Conservation (phyloP, 148 eudicot genomes). For the Silene conica region DNA sequence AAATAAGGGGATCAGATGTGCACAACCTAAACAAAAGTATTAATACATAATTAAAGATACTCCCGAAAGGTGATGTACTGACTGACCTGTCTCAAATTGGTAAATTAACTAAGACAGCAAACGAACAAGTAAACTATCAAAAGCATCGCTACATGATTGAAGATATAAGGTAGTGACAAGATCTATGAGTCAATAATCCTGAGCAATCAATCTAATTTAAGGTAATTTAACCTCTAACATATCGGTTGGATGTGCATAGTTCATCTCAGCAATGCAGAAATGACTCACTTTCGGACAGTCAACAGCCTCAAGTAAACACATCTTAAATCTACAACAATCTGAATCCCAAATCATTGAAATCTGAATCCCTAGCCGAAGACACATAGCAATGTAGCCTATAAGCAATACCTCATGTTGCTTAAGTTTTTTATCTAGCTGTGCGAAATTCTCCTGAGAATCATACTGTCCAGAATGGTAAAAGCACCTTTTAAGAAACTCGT, state of each 20-base stretch:
- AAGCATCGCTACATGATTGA: not conserved
- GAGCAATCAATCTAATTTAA: not conserved
- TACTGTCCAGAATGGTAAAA: slow-evolving; percentile 91
- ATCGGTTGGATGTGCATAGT: not conserved
- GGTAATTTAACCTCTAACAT: not conserved
- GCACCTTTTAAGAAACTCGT: slow-evolving; percentile 75
- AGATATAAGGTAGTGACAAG: not conserved
- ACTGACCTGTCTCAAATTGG: not conserved
- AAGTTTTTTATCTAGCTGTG: slow-evolving; percentile 70
- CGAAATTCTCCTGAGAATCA: slow-evolving; percentile 60
- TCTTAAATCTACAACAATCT: not conserved
- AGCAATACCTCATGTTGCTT: slow-evolving; percentile 73
- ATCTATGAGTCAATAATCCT: not conserved
- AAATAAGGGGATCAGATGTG: no score
- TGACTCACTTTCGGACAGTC: not conserved
- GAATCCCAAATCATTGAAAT: not conserved
- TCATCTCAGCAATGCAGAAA: not conserved
- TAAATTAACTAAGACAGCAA: not conserved
- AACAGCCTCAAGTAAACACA: slow-evolving; percentile 2
- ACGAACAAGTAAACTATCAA: not conserved
- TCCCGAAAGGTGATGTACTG: not conserved
- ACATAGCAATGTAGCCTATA: not conserved
- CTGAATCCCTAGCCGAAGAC: not conserved
- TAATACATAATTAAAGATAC: no score
- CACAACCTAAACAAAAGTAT: not conserved